phyloP scores from a whole-genome alignment of 169 alveolate species.

The Plasmodium chabaudi region DNA sequence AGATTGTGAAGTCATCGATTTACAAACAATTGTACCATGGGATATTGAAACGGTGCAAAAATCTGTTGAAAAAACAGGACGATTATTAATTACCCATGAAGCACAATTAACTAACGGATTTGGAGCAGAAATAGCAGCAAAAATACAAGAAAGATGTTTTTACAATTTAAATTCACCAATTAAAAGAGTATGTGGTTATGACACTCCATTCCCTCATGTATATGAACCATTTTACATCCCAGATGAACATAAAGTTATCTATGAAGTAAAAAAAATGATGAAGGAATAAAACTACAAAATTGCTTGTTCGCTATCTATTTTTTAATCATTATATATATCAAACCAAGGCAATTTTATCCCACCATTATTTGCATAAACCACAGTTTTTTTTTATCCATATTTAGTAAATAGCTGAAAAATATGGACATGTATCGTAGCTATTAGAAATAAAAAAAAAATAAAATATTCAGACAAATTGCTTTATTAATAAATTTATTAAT shows the following conservation, averaged over 20 bases:
- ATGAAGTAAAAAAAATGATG: conserved; percentile 90
- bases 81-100: conserved; percentile 95
- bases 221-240: conserved; percentile 95
- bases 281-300: conserved; percentile 51
- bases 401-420: no score
- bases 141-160: conserved; percentile 94
- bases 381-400: no score
- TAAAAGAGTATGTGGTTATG: conserved; percentile 95
- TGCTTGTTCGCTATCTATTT: no score
- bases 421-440: no score
- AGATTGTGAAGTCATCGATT: conserved; percentile 94
- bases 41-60: conserved; percentile 94
- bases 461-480: no score
- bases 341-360: no score
- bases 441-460: no score
- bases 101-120: conserved; percentile 94
- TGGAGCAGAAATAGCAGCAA: conserved; percentile 95
- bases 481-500: no score
- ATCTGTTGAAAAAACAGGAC: conserved; percentile 95
- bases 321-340: no score
- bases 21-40: conserved; percentile 97
- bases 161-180: conserved; percentile 95
- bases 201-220: conserved; percentile 97
- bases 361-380: no score
- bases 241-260: conserved; percentile 91